Base-by-base conservation (phyloP, 2,329 filamentous ascomycete species). In the Beauveria scarabaeidicola region DNA sequence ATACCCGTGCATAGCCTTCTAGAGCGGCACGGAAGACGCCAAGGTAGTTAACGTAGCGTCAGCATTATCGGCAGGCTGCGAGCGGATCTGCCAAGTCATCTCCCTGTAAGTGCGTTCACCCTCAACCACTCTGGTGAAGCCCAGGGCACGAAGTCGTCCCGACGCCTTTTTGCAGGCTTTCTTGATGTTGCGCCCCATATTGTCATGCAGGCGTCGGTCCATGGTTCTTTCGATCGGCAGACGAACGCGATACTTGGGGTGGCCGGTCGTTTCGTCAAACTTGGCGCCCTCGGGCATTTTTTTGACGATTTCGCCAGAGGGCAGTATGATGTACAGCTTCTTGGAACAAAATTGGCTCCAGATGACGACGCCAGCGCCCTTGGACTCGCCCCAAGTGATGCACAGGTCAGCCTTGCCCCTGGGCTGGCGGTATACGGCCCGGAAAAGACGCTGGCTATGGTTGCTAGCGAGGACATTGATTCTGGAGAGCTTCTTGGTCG, bases 361-460 rank as follows among this genome's bases (percentile, higher is more conserved):
- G 25, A 66, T 36, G 8, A 54, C 19, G 17, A 66, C 36, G 51
- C 47, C 59, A 2, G 19, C n/a, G 23, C 52, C 48, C 15, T 61
- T 53, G 23, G 41, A 8, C 38, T 65, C 53, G 7, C 43, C 58
- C 60, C 64, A 66, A 25, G 51, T 19, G 2, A 67, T 36, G 6
- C 59, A 43, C 27, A 66, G 64, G 27, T 53, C 36, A 1, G 64
- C 63, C n/a, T 48, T 53, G 11, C 17, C 27, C 5, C 41, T 50
- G 1, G 50, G 44, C 53, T 64, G 59, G 7, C 61, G 51, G 36
- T 63, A 56, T 5, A 62, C 44, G 61, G 23, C 3, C 29, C 9
- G 21, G 32, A 54, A 57, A 3, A 60, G 29, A 5, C 43, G 47
- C 3, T 5, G 11, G 4, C 9, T 5, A 5, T 48, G 5, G 7